A percentile compares a stretch with the other conserved stretches of the same genome.
Conservation (phyloP, 1,284 basidiomycete genomes). For the Melampsora americana region DNA sequence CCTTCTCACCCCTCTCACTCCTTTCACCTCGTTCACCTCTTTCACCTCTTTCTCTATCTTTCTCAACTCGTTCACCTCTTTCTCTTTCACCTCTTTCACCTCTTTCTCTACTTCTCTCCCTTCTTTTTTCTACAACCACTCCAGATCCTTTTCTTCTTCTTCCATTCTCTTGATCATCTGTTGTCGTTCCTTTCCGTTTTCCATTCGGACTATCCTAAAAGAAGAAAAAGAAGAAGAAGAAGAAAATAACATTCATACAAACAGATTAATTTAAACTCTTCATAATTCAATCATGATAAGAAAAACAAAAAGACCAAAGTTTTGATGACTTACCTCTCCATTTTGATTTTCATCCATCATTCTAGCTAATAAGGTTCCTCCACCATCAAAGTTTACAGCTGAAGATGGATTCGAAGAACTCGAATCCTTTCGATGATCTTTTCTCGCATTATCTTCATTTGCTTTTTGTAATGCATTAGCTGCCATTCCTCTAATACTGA, state of each 20-base stretch:
- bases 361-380: conserved; percentile 24
- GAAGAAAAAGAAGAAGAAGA: too few species aligned
- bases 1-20: not conserved
- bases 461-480: conserved; percentile 42
- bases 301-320: too few species aligned
- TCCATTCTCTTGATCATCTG: conserved; percentile 15
- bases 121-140: conserved; percentile 9
- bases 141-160: conserved; percentile 8
- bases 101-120: not conserved
- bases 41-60: conserved; percentile 17
- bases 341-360: conserved; percentile 24
- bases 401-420: not conserved
- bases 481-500: conserved; percentile 41
- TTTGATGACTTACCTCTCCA: not conserved
- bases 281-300: too few species aligned
- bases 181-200: conserved; percentile 18
- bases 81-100: conserved; percentile 4
- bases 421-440: conserved; percentile 24
- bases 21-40: conserved; percentile 2
- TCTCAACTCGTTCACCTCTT: conserved; percentile 19
- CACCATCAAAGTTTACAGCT: conserved; percentile 13
- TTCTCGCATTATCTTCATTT: conserved; percentile 40
- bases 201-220: conserved; percentile 3
- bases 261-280: too few species aligned
- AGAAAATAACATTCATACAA: conserved; percentile 8